A percentile compares a stretch with the other conserved stretches of the same genome.
Conservation (phyloP, 331 rosid species). For the Cucumis variabilis region DNA sequence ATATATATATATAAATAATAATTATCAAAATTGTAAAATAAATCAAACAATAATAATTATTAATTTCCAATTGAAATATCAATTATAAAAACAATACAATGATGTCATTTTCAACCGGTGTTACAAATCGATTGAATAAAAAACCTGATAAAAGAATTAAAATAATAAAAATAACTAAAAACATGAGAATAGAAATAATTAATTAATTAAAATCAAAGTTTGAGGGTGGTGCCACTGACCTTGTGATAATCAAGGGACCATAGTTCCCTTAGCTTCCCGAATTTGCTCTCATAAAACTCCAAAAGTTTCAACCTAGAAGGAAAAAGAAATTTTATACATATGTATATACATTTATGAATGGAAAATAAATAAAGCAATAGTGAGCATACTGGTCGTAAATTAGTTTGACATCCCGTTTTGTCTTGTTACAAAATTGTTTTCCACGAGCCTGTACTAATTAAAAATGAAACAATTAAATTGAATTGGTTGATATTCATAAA, state of each 20-base stretch:
- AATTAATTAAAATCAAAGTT: background rate
- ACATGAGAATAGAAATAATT: background rate
- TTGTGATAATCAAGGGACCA: conserved; percentile 24
- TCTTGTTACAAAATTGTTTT: conserved; percentile 14
- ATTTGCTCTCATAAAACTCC: conserved; percentile 37
- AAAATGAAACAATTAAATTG: too few relatives aligned
- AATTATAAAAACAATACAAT: too few relatives aligned
- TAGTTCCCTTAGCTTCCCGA: conserved; percentile 47
- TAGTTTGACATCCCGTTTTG: background rate
- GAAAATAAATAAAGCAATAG: conserved; percentile 43
- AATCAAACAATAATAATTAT: too few relatives aligned
- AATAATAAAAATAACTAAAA: background rate
- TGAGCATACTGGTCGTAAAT: conserved; percentile 43
- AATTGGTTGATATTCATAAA: too few relatives aligned
- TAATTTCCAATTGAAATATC: too few relatives aligned
- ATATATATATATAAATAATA: too few relatives aligned
- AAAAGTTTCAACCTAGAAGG: conserved; percentile 40
- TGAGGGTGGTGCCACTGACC: conserved; percentile 34
- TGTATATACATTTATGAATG: too few relatives aligned
- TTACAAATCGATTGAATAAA: too few relatives aligned
- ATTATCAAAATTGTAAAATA: too few relatives aligned
- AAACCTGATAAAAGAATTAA: too few relatives aligned
- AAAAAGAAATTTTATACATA: background rate
- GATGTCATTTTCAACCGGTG: too few relatives aligned
- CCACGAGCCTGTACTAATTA: conserved; percentile 29